Conservation (phyloP, 352 stramenopile species). For the Phytophthora hybrid region DNA sequence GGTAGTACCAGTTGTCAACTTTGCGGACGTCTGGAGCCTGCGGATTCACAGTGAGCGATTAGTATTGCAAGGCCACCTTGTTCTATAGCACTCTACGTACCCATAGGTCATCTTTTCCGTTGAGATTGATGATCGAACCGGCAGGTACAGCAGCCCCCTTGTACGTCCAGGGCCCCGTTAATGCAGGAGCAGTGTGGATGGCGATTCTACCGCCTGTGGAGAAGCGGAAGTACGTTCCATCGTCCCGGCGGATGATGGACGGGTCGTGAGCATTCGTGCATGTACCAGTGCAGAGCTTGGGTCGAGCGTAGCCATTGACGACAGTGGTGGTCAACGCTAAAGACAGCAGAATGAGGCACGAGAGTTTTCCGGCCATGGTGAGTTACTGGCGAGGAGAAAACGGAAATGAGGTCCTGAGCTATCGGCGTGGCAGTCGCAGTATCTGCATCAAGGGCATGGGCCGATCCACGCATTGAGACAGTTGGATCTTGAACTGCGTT, state of each 20-base stretch:
- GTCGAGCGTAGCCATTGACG: conserved; percentile 29
- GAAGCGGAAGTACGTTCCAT: conserved; percentile 62
- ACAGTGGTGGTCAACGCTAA: conserved; percentile 11
- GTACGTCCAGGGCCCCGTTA: conserved; percentile 52
- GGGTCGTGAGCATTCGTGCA: conserved; percentile 51
- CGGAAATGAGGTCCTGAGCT: neutral
- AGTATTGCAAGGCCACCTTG: neutral
- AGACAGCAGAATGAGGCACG: conserved; percentile 18
- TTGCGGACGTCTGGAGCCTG: conserved; percentile 52
- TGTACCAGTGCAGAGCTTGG: conserved; percentile 24
- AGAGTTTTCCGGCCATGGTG: conserved; percentile 17
- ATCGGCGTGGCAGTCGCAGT: neutral
- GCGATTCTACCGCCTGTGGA: conserved; percentile 50
- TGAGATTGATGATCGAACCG: conserved; percentile 53
- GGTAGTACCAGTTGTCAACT: conserved; percentile 60
- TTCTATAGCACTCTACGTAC: conserved; percentile 4
- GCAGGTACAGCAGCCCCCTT: conserved; percentile 44
- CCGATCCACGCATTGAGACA: neutral
- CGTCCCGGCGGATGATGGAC: conserved; percentile 41
- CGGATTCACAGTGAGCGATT: neutral
- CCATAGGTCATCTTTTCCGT: conserved; percentile 54
- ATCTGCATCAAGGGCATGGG: neutral
- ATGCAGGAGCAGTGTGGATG: conserved; percentile 46
- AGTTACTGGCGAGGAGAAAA: neutral
- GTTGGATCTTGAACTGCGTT: neutral